phyloP scores from a whole-genome alignment of 352 stramenopile genomes.

The Globisporangium lucens region DNA sequence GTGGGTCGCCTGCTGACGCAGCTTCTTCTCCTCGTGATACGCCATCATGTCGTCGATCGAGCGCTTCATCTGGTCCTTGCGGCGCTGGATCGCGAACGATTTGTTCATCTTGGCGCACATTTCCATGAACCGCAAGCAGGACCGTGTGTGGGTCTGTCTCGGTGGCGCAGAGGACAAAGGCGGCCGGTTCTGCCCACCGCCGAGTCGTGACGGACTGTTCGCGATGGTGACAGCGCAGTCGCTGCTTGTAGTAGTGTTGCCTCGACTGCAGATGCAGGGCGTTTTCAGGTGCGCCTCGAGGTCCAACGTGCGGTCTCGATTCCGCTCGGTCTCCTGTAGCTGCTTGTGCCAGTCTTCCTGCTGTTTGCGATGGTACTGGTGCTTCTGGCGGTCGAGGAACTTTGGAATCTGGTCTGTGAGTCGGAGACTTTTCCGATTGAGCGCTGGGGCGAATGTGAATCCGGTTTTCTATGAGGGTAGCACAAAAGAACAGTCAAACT shows the following conservation, averaged over 20 bases:
- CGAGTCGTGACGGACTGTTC: slow-evolving; percentile 10
- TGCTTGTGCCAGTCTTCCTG: slow-evolving; percentile 27
- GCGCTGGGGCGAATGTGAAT: slow-evolving; percentile 25
- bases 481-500: neutral
- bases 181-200: neutral
- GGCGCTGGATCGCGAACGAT: slow-evolving; percentile 38
- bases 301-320: slow-evolving; percentile 22
- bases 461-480: slow-evolving; percentile 19
- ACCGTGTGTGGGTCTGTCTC: slow-evolving; percentile 26
- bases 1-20: slow-evolving; percentile 32
- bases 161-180: neutral
- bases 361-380: slow-evolving; percentile 26
- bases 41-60: slow-evolving; percentile 54
- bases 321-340: slow-evolving; percentile 20
- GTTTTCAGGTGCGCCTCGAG: slow-evolving; percentile 37
- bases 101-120: slow-evolving; percentile 52
- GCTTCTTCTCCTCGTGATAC: slow-evolving; percentile 42
- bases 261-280: slow-evolving; percentile 40
- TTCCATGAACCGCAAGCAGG: slow-evolving; percentile 49
- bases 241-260: slow-evolving; percentile 17
- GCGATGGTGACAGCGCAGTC: slow-evolving; percentile 1
- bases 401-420: slow-evolving; percentile 33
- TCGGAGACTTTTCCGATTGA: slow-evolving; percentile 39
- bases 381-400: slow-evolving; percentile 38
- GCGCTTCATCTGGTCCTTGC: slow-evolving; percentile 44